These are phyloP conservation scores for Leccinum pseudoinsigne DNA, from an alignment of 1,284 basidiomycete genomes.

Conservation along the genomic window DNA sequence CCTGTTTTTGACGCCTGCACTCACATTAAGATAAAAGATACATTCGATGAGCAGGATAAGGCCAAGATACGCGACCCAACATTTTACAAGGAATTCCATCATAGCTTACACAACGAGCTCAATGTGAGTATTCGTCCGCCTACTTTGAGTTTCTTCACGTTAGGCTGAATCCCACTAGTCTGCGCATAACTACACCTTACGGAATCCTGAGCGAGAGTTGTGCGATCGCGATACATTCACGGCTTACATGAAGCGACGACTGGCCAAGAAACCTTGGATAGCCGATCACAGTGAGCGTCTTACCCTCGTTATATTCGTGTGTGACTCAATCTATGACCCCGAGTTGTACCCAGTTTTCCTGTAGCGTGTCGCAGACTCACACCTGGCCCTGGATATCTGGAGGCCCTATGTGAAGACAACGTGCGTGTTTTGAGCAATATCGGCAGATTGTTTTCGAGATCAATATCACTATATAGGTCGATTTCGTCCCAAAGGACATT, in stretches of 20 bases:
- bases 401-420: conserved; percentile 36
- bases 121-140: conserved; percentile 39
- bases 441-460: no score
- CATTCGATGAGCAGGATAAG: conserved; percentile 56
- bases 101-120: conserved; percentile 49
- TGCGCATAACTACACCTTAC: conserved; percentile 45
- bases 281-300: conserved; percentile 45
- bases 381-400: conserved; percentile 65
- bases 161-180: conserved; percentile 34
- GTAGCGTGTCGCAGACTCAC: conserved; percentile 60
- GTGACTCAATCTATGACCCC: conserved; percentile 1
- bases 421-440: conserved; percentile 24
- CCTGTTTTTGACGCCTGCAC: neutral
- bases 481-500: conserved; percentile 53
- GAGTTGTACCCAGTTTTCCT: conserved; percentile 59
- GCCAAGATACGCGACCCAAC: conserved; percentile 31
- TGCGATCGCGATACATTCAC: conserved; percentile 39
- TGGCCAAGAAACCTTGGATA: conserved; percentile 51
- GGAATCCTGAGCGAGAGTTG: conserved; percentile 43
- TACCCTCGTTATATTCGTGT: neutral
- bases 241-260: conserved; percentile 49
- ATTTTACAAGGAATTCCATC: conserved; percentile 51
- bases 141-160: neutral
- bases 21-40: conserved; percentile 32
- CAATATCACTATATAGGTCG: conserved; percentile 39